Evolutionary conservation across 2,329 filamentous ascomycete genomes (phyloP), one percentile per base, ranked within the genome.

Genomic region (Epichloe coenophiala): DNA sequence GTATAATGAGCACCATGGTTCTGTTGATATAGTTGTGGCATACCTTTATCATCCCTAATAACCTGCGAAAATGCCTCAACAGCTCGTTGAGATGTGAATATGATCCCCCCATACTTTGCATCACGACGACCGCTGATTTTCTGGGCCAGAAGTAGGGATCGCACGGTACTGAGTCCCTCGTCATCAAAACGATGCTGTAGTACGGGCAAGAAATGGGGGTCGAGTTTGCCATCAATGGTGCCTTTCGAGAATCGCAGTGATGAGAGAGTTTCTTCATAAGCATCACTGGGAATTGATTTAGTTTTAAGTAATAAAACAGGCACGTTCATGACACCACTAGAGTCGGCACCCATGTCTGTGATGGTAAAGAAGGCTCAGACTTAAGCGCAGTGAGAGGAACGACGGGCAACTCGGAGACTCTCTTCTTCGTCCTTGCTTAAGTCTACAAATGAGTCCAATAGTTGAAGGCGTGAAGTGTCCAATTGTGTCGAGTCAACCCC

Each of bases 1-100:
- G 43, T 40, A 27, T 4, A 31, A 33, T 11, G 15, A 12, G 21
- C 12, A n/a, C 12, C 44, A 45, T 23, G 7, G 31, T n/a, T 15
- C 33, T 46, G 4, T 23, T 9, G 21, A 6, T 11, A 3, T 47
- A 23, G 21, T 3, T 11, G n/a, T 37, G 19, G 21, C 49, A 31
- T 54, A 66, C 66, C 67, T 61, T 68, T 67, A 23, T 77, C 70
- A 35, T 79, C 75, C 13, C 75, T 68, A 1, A 88, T 74, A 8
- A 88, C 68, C 44, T 75, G 70, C 3, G 78, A 69, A 59, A 93
- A 88, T 0, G 84, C 86, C 63, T 93, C 88, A 2, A 93, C 87
- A 1, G 88, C 86, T 46, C 87, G 77, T 63, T 93, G 88, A 7
- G 85, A 90, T 2, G 87, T 93, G 61, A 93, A 91, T 47, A 93